These are phyloP conservation scores for Spathaspora hagerdaliae DNA, from an alignment of 805 yeast genomes.

Conservation along the genomic window DNA sequence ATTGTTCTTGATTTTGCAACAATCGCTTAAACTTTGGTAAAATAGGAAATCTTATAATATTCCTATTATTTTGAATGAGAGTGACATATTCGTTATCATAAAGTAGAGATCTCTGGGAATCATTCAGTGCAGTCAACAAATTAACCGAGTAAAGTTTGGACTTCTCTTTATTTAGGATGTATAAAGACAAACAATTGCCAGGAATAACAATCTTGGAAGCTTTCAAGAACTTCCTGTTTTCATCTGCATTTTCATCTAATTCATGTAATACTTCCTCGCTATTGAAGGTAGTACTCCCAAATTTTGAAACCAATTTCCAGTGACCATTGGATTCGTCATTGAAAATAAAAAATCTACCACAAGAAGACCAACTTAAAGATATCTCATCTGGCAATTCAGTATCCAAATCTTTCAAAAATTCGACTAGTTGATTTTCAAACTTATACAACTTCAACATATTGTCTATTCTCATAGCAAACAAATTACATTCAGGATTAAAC, in stretches of 20 bases:
- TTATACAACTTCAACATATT: constrained; percentile 7
- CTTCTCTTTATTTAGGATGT: constrained; percentile 11
- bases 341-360: constrained; percentile 29
- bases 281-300: constrained; percentile 29
- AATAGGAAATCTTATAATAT: constrained; percentile 25
- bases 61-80: constrained; percentile 13
- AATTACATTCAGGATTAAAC: constrained; percentile 22
- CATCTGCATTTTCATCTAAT: constrained; percentile 10
- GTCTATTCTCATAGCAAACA: constrained; percentile 14
- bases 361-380: constrained; percentile 28
- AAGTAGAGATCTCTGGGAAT: constrained; percentile 14
- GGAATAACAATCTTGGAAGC: constrained; percentile 21
- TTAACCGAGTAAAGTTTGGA: constrained; percentile 19
- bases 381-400: background rate
- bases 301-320: constrained; percentile 32
- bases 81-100: constrained; percentile 24
- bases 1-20: constrained; percentile 16
- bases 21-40: constrained; percentile 26
- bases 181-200: constrained; percentile 18
- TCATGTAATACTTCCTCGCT: constrained; percentile 21
- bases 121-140: constrained; percentile 11
- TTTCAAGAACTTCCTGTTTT: constrained; percentile 18
- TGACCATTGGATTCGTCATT: constrained; percentile 14
- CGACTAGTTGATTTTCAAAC: constrained; percentile 5
- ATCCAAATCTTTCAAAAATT: constrained; percentile 10